Conservation (phyloP, 2,329 filamentous ascomycete genomes). For the Whalleya microplaca region DNA sequence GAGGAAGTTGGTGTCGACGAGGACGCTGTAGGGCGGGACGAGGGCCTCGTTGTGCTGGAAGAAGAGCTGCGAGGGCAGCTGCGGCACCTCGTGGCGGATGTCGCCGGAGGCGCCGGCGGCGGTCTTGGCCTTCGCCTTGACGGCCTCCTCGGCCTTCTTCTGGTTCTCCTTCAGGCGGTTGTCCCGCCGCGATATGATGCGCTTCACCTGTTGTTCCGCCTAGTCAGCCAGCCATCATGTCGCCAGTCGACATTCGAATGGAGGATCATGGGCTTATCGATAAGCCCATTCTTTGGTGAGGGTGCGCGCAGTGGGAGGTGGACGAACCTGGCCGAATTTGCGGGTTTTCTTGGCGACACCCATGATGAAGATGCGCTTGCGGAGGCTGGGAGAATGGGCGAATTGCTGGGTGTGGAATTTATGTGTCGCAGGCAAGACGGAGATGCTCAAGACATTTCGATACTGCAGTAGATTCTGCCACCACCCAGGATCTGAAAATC, state of each 20-base stretch:
- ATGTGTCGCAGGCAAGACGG: not conserved
- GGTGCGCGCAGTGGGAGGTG: too few species aligned
- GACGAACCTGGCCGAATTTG: slow-evolving; percentile 76
- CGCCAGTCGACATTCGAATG: too few species aligned
- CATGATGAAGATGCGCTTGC: slow-evolving; percentile 55
- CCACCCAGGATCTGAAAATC: slow-evolving; percentile 30
- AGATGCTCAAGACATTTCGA: not conserved
- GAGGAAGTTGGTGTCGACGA: slow-evolving; percentile 87
- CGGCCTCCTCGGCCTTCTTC: slow-evolving; percentile 62
- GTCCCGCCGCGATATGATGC: slow-evolving; percentile 78
- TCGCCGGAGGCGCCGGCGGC: slow-evolving; percentile 52
- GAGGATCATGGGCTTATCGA: slow-evolving; percentile 32
- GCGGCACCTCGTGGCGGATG: slow-evolving; percentile 76
- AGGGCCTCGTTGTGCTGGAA: slow-evolving; percentile 83
- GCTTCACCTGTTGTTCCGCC: slow-evolving; percentile 30
- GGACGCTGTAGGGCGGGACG: slow-evolving; percentile 77
- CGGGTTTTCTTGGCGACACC: slow-evolving; percentile 87
- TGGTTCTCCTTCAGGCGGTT: slow-evolving; percentile 81
- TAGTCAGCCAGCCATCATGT: not conserved
- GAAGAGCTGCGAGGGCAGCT: slow-evolving; percentile 83
- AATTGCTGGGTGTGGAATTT: not conserved
- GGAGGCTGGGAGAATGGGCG: not conserved
- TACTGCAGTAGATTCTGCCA: slow-evolving; percentile 20
- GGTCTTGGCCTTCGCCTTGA: slow-evolving; percentile 62
- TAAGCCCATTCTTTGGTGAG: slow-evolving; percentile 24